phyloP scores from a whole-genome alignment of 371 early-diverging fungal genomes.

The Scutellospora calospora region DNA sequence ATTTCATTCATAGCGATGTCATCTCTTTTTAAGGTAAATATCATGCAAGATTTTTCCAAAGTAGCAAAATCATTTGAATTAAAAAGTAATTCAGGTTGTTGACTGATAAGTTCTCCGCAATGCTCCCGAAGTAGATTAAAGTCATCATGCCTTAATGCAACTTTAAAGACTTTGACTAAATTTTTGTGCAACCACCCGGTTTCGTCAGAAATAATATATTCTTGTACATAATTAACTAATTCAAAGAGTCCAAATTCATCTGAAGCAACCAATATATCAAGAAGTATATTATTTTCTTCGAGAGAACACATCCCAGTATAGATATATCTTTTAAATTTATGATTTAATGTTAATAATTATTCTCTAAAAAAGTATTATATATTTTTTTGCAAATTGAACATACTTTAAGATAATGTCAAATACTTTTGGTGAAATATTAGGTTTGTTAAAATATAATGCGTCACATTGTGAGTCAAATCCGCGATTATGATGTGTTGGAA shows the following conservation, averaged over 20 bases:
- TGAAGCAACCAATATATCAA: slow-evolving; percentile 23
- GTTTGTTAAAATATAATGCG: slow-evolving; percentile 16
- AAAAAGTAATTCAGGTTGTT: slow-evolving; percentile 6
- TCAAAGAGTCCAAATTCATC: slow-evolving; percentile 34
- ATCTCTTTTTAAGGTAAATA: slow-evolving; percentile 17
- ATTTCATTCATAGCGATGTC: slow-evolving; percentile 34
- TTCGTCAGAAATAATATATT: slow-evolving; percentile 20
- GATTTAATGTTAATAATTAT: neutral
- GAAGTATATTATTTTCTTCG: neutral
- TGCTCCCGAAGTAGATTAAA: slow-evolving; percentile 29
- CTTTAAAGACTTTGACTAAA: slow-evolving; percentile 10
- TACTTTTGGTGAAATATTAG: slow-evolving; percentile 28
- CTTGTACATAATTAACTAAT: slow-evolving; percentile 20
- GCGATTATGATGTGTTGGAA: neutral
- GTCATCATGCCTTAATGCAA: slow-evolving; percentile 9
- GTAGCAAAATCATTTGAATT: neutral
- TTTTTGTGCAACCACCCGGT: slow-evolving; percentile 23
- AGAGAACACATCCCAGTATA: slow-evolving; percentile 14
- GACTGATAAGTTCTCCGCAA: slow-evolving; percentile 2
- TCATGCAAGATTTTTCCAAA: neutral
- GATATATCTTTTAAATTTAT: slow-evolving; percentile 14
- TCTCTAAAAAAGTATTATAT: neutral
- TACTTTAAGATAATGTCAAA: slow-evolving; percentile 39
- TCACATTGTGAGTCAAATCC: neutral
- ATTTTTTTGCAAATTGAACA: neutral